Conservation (phyloP, 208 protist species). For the Spongospora subterranea region DNA sequence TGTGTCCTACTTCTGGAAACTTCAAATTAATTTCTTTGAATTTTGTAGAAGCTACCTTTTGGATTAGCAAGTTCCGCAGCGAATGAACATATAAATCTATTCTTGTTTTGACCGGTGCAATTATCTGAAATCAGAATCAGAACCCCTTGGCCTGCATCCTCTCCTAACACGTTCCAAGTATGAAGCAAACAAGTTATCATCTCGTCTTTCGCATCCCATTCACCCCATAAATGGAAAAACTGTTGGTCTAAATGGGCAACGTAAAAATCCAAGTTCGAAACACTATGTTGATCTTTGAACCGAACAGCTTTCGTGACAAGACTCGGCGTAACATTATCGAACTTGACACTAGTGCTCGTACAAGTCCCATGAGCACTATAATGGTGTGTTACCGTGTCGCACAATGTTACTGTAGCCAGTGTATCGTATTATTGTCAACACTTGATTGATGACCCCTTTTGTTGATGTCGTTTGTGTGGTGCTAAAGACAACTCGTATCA, state of each 20-base stretch:
- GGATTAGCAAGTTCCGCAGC: neutral
- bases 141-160: neutral
- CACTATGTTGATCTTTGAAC: neutral
- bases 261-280: neutral
- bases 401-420: no score
- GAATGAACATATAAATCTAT: neutral
- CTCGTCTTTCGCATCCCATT: neutral
- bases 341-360: no score
- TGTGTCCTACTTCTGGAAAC: neutral
- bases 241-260: neutral
- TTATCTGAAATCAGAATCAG: neutral
- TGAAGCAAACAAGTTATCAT: neutral
- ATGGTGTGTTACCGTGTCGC: no score
- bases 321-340: no score
- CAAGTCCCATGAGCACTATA: no score
- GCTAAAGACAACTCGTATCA: no score
- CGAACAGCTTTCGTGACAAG: neutral
- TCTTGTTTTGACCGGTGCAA: conserved; percentile 2
- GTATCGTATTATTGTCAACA: no score
- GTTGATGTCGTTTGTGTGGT: no score
- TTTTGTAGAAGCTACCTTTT: neutral
- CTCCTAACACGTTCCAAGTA: neutral
- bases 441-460: no score
- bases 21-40: neutral
- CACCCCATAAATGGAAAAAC: neutral